These are phyloP conservation scores for Elaeagnus macrophylla DNA, from an alignment of 306 rosid genomes.

Conservation along the genomic window DNA sequence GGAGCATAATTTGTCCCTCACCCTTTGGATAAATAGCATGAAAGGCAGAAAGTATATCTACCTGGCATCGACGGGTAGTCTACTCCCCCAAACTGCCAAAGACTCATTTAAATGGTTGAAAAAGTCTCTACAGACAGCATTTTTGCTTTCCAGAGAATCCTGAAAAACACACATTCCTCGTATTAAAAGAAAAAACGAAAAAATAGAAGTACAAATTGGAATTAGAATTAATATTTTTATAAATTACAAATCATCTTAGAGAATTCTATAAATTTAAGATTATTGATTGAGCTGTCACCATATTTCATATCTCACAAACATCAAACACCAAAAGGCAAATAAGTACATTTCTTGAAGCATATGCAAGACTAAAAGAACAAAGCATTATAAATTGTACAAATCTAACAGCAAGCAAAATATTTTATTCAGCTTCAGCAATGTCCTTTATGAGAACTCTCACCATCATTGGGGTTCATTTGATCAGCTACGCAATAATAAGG, in stretches of 20 bases:
- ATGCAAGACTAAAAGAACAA: neutral
- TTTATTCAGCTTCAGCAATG: slow-evolving; percentile 2
- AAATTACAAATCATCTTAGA: neutral
- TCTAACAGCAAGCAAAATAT: neutral
- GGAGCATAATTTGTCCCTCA: too few species aligned
- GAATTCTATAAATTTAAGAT: slow-evolving; percentile 8
- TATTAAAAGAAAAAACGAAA: neutral
- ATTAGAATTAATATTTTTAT: slow-evolving; percentile 6
- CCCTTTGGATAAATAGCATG: too few species aligned
- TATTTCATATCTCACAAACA: neutral
- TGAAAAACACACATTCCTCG: slow-evolving; percentile 28
- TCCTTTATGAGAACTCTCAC: neutral
- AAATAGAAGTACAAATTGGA: neutral
- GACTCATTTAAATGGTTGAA: slow-evolving; percentile 66
- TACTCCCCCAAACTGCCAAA: slow-evolving; percentile 72
- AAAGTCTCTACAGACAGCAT: slow-evolving; percentile 51
- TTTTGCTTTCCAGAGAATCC: slow-evolving; percentile 78
- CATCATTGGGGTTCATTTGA: neutral
- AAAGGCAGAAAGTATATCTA: slow-evolving; percentile 15
- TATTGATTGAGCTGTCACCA: slow-evolving; percentile 9
- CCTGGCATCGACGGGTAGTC: slow-evolving; percentile 75
- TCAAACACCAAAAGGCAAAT: neutral
- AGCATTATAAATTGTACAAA: neutral
- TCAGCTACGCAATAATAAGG: neutral
- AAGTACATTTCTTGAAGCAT: neutral